These are phyloP conservation scores for Passiflora organensis DNA, from an alignment of 345 rosid species.

Conservation along the genomic window DNA sequence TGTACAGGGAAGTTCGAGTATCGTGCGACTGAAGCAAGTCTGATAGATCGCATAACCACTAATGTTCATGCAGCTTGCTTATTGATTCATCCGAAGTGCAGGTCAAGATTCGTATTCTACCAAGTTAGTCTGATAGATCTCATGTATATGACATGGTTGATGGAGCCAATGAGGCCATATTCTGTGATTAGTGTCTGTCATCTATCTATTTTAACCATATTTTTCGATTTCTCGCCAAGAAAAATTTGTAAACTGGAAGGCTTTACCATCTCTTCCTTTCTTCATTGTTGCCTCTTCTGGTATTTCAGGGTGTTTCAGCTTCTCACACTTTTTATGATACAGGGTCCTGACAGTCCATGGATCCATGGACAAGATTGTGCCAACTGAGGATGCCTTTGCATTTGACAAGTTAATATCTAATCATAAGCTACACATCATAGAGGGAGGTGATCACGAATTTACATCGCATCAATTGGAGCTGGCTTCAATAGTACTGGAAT, in stretches of 20 bases:
- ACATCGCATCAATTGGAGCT: conserved; percentile 64
- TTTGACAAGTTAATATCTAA: conserved; percentile 57
- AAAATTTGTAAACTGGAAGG: too few relatives aligned
- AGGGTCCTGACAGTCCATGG: conserved; percentile 89
- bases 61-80: conserved; percentile 52
- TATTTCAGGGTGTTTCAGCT: not conserved
- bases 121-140: too few relatives aligned
- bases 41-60: conserved; percentile 64
- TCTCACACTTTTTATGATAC: conserved; percentile 2
- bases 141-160: too few relatives aligned
- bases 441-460: conserved; percentile 88
- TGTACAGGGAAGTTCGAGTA: conserved; percentile 58
- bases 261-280: too few relatives aligned
- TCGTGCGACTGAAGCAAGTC: conserved; percentile 65
- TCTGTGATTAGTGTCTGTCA: too few relatives aligned
- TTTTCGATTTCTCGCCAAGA: too few relatives aligned
- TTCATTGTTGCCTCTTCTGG: not conserved
- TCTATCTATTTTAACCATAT: too few relatives aligned
- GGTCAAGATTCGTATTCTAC: conserved; percentile 30
- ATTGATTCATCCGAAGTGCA: conserved; percentile 47
- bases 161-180: too few relatives aligned
- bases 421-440: conserved; percentile 52
- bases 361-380: conserved; percentile 54
- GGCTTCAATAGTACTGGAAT: conserved; percentile 42
- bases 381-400: conserved; percentile 54